Conservation (phyloP, 2,329 filamentous ascomycete species). For the Colletotrichum limetticola region DNA sequence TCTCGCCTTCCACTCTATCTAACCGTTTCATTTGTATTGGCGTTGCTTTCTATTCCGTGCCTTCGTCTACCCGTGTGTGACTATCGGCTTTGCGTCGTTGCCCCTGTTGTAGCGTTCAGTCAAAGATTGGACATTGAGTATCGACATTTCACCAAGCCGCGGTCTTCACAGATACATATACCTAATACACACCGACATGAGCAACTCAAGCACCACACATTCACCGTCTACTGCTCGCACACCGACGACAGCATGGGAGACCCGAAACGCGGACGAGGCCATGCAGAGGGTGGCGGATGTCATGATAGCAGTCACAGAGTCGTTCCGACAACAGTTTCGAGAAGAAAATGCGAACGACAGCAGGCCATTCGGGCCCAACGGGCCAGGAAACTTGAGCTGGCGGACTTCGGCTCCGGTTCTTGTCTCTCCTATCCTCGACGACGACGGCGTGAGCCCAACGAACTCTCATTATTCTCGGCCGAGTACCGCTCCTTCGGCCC, state of each 20-base stretch:
- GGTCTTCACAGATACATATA: background rate
- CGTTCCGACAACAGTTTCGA: conserved; percentile 21
- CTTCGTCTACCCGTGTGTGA: background rate
- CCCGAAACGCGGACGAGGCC: conserved; percentile 13
- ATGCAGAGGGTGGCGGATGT: conserved; percentile 16
- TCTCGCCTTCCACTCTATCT: background rate
- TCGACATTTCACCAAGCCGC: background rate
- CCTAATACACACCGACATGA: background rate
- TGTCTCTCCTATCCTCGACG: background rate
- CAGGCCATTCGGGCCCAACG: background rate
- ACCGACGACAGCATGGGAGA: conserved; percentile 17
- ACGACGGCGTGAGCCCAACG: background rate
- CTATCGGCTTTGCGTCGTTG: background rate
- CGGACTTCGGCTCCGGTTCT: background rate
- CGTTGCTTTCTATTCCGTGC: background rate
- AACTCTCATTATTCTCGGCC: background rate
- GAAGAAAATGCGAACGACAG: background rate
- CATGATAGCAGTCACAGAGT: conserved; percentile 29
- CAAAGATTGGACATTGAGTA: background rate
- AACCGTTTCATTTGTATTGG: background rate
- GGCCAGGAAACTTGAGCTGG: background rate
- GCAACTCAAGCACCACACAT: background rate
- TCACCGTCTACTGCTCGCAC: background rate
- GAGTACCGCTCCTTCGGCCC: background rate
- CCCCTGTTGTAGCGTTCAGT: background rate